Percentiles rank a stretch among this genome's conserved stretches.
Conservation (phyloP, 208 protist species). For the Leishmania aethiopica region DNA sequence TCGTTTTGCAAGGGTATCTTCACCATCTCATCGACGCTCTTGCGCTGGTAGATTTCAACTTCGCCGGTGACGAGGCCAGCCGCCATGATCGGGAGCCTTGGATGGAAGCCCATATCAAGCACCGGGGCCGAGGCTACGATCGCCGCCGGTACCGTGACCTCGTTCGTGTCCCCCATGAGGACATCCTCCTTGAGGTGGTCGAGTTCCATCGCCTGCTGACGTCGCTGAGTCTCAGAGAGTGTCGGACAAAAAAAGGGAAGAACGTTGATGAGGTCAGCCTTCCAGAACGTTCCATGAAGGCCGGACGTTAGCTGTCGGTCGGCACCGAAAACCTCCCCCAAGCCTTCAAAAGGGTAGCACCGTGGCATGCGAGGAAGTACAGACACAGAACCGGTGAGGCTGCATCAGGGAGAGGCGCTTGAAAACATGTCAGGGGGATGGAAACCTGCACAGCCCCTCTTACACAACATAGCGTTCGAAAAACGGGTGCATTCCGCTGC, state of each 20-base stretch:
- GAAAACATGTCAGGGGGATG: neutral
- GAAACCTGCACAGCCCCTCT: neutral
- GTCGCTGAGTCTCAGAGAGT: too few relatives aligned
- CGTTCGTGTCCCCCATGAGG: conserved; percentile 65
- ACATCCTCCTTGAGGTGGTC: conserved; percentile 47
- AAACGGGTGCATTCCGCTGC: neutral
- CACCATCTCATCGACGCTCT: conserved; percentile 54
- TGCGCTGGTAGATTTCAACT: conserved; percentile 77
- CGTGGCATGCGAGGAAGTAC: neutral
- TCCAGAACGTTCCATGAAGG: neutral
- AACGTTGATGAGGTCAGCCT: neutral
- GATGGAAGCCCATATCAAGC: conserved; percentile 84
- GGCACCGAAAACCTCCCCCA: neutral
- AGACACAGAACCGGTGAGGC: neutral
- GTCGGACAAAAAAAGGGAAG: neutral
- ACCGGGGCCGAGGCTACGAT: conserved; percentile 62
- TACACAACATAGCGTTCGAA: neutral
- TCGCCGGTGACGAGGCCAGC: conserved; percentile 81
- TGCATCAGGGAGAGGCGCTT: neutral
- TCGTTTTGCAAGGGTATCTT: conserved; percentile 68
- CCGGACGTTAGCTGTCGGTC: too few relatives aligned
- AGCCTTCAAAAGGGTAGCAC: neutral
- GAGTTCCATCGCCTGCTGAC: conserved; percentile 57
- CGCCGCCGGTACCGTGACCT: conserved; percentile 60
- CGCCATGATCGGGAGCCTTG: conserved; percentile 68